phyloP scores from a whole-genome alignment of 140 eudicot species.

The Oenanthe javanica region DNA sequence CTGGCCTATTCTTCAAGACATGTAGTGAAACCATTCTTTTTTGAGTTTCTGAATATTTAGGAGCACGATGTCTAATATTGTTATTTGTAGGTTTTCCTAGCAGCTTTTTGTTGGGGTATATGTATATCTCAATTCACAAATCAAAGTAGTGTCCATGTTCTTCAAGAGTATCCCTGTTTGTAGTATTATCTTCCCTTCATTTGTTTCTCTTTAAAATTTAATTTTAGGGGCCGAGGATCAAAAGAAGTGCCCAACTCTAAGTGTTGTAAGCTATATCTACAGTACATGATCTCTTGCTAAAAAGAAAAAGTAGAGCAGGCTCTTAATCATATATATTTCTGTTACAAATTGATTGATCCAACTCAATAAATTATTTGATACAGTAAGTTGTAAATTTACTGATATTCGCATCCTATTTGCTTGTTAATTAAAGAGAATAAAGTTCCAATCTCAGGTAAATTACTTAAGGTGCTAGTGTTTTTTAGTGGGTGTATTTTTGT shows the following conservation, averaged over 20 bases:
- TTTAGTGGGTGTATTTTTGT: no score
- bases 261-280: background rate
- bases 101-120: background rate
- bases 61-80: background rate
- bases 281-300: background rate
- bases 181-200: background rate
- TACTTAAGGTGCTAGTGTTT: no score
- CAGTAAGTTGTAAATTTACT: no score
- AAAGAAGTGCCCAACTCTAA: background rate
- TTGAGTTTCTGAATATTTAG: background rate
- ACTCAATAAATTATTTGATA: no score
- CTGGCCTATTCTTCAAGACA: conserved; percentile 74
- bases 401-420: no score
- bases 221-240: background rate
- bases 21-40: conserved; percentile 29
- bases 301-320: background rate
- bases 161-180: background rate
- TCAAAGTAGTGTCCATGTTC: background rate
- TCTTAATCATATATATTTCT: background rate
- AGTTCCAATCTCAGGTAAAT: no score
- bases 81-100: background rate
- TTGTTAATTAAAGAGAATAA: no score
- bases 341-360: background rate
- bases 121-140: background rate
- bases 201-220: background rate